Percentiles rank a stretch among this genome's conserved stretches.
These are phyloP conservation scores for Forsythia suspensa DNA, from an alignment of 257 asterid genomes.

Conservation along the genomic window DNA sequence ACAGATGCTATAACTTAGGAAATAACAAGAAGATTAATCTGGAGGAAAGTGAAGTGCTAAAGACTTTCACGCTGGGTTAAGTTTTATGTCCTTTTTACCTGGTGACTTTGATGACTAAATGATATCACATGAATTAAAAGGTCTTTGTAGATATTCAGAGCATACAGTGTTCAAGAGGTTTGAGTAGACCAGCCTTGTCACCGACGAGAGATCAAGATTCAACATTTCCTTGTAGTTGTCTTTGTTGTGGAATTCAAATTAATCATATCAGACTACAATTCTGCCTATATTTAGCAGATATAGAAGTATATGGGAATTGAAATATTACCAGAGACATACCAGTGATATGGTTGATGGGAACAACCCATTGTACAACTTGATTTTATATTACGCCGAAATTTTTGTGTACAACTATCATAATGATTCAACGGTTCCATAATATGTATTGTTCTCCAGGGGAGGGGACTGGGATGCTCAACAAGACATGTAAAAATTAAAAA, in stretches of 20 bases:
- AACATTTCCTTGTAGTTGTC: background rate
- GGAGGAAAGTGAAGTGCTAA: background rate
- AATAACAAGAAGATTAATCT: background rate
- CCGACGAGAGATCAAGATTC: background rate
- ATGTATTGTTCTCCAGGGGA: background rate
- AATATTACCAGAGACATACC: background rate
- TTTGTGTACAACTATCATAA: background rate
- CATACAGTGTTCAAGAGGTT: background rate
- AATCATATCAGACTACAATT: background rate
- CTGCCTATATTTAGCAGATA: background rate
- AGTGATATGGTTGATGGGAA: background rate
- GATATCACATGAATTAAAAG: background rate
- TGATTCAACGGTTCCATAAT: background rate
- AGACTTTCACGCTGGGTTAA: background rate
- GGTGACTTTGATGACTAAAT: background rate
- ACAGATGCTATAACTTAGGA: background rate
- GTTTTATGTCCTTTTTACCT: background rate
- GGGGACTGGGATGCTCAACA: background rate
- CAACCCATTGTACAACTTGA: background rate
- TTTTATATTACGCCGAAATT: background rate
- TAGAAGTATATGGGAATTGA: background rate
- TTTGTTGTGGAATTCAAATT: background rate
- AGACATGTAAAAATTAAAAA: background rate
- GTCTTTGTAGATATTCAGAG: background rate
- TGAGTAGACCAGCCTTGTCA: background rate